Conservation (phyloP, 2,329 filamentous ascomycete genomes). For the Xylaria sp. region DNA sequence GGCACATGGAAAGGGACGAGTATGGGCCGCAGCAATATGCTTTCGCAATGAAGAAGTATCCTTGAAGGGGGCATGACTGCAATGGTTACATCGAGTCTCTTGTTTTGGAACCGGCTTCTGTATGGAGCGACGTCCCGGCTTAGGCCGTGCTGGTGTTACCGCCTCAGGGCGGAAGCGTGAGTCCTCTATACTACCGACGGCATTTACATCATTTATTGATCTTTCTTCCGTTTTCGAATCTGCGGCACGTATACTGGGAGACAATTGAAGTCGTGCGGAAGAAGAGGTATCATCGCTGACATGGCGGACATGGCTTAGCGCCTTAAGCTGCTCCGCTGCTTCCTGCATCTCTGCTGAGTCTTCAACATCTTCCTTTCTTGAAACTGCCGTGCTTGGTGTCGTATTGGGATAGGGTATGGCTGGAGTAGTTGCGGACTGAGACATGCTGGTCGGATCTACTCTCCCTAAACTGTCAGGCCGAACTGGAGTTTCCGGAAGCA, state of each 20-base stretch:
- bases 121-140: constrained; percentile 60
- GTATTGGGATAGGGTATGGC: constrained; percentile 42
- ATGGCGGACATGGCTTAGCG: constrained; percentile 71
- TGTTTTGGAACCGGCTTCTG: constrained; percentile 63
- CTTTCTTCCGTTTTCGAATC: constrained; percentile 56
- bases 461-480: constrained; percentile 45
- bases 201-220: constrained; percentile 55
- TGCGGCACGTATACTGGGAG: constrained; percentile 43
- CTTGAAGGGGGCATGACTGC: constrained; percentile 73
- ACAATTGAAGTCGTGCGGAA: constrained; percentile 41
- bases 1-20: constrained; percentile 83
- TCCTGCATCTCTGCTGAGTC: constrained; percentile 77
- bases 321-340: constrained; percentile 74
- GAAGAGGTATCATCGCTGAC: constrained; percentile 58
- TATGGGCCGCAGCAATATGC: constrained; percentile 75
- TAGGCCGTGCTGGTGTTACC: constrained; percentile 53
- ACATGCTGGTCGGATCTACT: constrained; percentile 43
- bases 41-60: constrained; percentile 74
- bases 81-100: constrained; percentile 70
- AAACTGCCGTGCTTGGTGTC: constrained; percentile 47
- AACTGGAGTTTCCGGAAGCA: constrained; percentile 49
- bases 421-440: constrained; percentile 43
- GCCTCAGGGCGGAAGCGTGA: constrained; percentile 51
- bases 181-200: constrained; percentile 58
- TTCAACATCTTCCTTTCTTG: constrained; percentile 63